Conservation (phyloP, 306 rosid species). For the Acacia crassicarpa region DNA sequence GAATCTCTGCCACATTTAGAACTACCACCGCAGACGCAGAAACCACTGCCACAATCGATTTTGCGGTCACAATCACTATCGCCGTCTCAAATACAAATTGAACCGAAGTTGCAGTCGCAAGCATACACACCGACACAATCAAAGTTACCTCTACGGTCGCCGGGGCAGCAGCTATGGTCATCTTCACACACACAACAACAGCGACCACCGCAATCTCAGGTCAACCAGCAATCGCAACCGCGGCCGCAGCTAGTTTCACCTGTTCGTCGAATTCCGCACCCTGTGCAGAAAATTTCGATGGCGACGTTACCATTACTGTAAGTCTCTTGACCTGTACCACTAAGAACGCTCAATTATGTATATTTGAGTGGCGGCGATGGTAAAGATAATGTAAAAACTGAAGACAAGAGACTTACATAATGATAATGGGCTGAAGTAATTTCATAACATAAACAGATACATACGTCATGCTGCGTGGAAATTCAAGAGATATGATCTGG, state of each 20-base stretch:
- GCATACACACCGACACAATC: slow-evolving; percentile 12
- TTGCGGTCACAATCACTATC: background rate
- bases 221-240: slow-evolving; percentile 26
- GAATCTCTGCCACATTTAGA: slow-evolving; percentile 20
- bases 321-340: slow-evolving; percentile 20
- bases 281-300: slow-evolving; percentile 42
- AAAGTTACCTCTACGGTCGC: slow-evolving; percentile 26
- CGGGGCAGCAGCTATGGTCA: slow-evolving; percentile 30
- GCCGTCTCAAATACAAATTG: slow-evolving; percentile 1
- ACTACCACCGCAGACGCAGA: slow-evolving; percentile 9
- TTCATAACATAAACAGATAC: background rate
- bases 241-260: slow-evolving; percentile 36
- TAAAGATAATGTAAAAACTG: background rate
- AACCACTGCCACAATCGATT: slow-evolving; percentile 7
- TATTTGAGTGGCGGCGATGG: background rate
- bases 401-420: too few relatives aligned
- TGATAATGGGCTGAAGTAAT: background rate
- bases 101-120: slow-evolving; percentile 8
- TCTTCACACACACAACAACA: slow-evolving; percentile 22
- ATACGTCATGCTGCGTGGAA: background rate
- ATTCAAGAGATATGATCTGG: background rate
- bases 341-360: background rate
- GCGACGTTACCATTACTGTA: slow-evolving; percentile 44
- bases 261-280: slow-evolving; percentile 43
- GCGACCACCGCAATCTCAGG: slow-evolving; percentile 24